phyloP scores from a whole-genome alignment of 2,329 filamentous ascomycete genomes.

The Penicillium sp. region DNA sequence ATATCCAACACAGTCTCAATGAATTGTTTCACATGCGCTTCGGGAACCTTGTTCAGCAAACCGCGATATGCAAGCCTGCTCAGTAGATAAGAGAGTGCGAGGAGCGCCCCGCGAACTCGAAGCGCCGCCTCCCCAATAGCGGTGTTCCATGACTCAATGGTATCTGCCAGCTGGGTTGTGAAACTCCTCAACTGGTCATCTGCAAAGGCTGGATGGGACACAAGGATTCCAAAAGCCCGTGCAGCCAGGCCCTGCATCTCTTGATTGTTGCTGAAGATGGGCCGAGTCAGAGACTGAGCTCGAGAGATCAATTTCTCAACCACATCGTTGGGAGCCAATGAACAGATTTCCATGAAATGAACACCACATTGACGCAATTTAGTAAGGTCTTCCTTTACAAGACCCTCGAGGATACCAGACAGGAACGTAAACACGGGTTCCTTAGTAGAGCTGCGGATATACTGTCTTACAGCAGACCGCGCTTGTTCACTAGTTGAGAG shows the following conservation, averaged over 20 bases:
- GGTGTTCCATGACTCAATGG: slow-evolving; percentile 53
- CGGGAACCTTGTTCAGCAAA: slow-evolving; percentile 29
- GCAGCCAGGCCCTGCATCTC: slow-evolving; percentile 66
- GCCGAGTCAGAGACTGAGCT: slow-evolving; percentile 54
- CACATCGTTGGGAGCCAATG: slow-evolving; percentile 54
- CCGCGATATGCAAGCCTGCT: slow-evolving; percentile 57
- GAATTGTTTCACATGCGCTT: slow-evolving; percentile 43
- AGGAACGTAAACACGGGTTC: slow-evolving; percentile 44
- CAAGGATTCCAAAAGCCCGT: slow-evolving; percentile 72
- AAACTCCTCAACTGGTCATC: slow-evolving; percentile 43
- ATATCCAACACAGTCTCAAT: slow-evolving; percentile 51
- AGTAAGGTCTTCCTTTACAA: slow-evolving; percentile 40
- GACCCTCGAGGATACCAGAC: slow-evolving; percentile 45
- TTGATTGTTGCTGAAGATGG: slow-evolving; percentile 70
- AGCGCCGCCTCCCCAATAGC: slow-evolving; percentile 61
- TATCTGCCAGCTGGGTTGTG: slow-evolving; percentile 48
- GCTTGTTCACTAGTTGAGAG: slow-evolving; percentile 68
- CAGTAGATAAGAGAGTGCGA: slow-evolving; percentile 58
- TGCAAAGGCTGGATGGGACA: slow-evolving; percentile 57
- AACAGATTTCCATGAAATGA: slow-evolving; percentile 55
- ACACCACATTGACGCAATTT: slow-evolving; percentile 47
- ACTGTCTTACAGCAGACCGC: slow-evolving; percentile 52
- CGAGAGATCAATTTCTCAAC: slow-evolving; percentile 52
- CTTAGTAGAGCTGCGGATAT: slow-evolving; percentile 34
- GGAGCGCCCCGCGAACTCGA: slow-evolving; percentile 59